Conservation (phyloP, 306 rosid species). For the Cajanus cajan region DNA sequence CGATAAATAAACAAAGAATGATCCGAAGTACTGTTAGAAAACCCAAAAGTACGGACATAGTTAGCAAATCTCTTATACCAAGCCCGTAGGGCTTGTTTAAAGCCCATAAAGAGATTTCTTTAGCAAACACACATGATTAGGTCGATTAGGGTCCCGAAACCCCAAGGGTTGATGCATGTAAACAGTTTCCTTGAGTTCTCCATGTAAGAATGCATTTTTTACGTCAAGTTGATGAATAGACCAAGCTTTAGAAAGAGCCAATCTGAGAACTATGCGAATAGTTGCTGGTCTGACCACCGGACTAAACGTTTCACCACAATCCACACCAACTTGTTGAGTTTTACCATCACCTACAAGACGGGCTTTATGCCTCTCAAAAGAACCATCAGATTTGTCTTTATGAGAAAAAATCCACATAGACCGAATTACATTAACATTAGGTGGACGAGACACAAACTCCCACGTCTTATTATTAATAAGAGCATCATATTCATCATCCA, state of each 20-base stretch:
- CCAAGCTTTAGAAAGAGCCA: neutral
- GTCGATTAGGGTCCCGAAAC: neutral
- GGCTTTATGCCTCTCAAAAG: neutral
- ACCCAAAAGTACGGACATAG: too few species aligned
- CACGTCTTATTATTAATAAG: slow-evolving; percentile 9
- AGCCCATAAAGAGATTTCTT: neutral
- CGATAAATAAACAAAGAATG: too few species aligned
- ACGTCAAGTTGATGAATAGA: neutral
- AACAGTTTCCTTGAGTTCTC: neutral
- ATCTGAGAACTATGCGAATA: neutral
- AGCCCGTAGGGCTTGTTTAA: neutral
- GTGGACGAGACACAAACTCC: neutral
- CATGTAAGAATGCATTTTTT: neutral
- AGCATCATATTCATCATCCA: neutral
- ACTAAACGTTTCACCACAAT: neutral
- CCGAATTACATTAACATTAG: neutral
- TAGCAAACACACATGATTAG: neutral
- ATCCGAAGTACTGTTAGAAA: too few species aligned
- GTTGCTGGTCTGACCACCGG: neutral
- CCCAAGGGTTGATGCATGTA: neutral
- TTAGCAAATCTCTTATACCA: too few species aligned
- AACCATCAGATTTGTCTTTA: neutral
- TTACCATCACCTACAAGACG: neutral
- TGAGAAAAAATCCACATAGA: neutral
- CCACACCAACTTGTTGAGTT: neutral